Conservation (phyloP, 805 yeast species). For the Saccharomycopsis sp. region DNA sequence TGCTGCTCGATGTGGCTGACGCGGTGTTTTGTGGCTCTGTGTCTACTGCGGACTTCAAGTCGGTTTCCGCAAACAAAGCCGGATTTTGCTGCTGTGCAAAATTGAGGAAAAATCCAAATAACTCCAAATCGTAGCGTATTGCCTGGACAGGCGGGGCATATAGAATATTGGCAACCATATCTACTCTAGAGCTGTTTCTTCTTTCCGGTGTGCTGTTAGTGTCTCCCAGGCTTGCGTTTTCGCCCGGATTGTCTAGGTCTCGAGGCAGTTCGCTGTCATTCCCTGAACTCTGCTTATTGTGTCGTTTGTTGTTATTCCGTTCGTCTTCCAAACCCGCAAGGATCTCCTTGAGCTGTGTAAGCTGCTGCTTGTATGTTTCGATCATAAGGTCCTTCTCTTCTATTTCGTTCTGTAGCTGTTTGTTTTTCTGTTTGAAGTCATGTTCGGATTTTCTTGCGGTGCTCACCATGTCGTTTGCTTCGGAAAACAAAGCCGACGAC, state of each 20-base stretch:
- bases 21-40: not conserved
- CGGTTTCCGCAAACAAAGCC: not conserved
- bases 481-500: conserved; percentile 69
- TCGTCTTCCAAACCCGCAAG: conserved; percentile 46
- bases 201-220: conserved; percentile 18
- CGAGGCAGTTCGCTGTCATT: conserved; percentile 23
- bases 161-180: conserved; percentile 21
- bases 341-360: conserved; percentile 55
- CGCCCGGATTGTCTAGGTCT: conserved; percentile 9
- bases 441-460: conserved; percentile 66
- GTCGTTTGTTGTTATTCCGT: conserved; percentile 14
- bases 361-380: conserved; percentile 58
- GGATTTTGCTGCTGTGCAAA: conserved; percentile 30
- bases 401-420: conserved; percentile 44
- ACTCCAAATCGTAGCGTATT: conserved; percentile 36
- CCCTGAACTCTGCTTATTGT: conserved; percentile 8
- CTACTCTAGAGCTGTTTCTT: not conserved
- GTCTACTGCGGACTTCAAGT: not conserved
- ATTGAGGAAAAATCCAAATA: conserved; percentile 34
- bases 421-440: conserved; percentile 51
- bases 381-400: conserved; percentile 65
- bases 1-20: not conserved
- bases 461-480: conserved; percentile 81
- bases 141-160: conserved; percentile 37
- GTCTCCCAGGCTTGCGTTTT: conserved; percentile 9